Conservation (phyloP, 83 land plant species). For the Picea abies region DNA sequence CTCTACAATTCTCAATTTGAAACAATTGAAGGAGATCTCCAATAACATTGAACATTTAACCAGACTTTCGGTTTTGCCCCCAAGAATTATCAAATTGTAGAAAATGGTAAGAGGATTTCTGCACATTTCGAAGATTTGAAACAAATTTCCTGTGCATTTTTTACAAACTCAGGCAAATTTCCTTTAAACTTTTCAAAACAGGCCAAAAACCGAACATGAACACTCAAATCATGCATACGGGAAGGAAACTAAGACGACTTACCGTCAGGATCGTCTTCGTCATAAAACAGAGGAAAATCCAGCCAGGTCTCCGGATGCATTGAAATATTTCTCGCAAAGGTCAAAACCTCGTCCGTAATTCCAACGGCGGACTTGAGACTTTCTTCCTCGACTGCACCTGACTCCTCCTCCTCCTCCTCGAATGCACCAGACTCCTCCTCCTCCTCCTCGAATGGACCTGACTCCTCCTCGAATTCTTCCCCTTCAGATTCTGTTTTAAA, state of each 20-base stretch:
- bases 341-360: conserved; percentile 69
- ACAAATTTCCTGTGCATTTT: neutral
- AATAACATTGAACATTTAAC: neutral
- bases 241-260: conserved; percentile 18
- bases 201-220: neutral
- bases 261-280: conserved; percentile 37
- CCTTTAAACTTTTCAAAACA: neutral
- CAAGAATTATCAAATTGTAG: no score
- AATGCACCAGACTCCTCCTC: conserved; percentile 9
- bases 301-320: conserved; percentile 87
- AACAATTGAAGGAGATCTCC: neutral
- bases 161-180: neutral
- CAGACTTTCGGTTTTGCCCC: neutral
- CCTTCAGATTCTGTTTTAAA: no score
- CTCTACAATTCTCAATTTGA: no score
- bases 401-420: neutral
- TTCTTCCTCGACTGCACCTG: conserved; percentile 17
- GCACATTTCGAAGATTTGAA: neutral
- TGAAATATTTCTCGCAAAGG: conserved; percentile 59
- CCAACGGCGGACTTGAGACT: conserved; percentile 40
- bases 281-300: conserved; percentile 65
- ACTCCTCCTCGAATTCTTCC: conserved; percentile 4
- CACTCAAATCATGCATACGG: neutral
- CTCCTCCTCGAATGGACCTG: conserved; percentile 15
- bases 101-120: neutral